Base-by-base conservation (phyloP, 179 eudicot genomes). In the Pouteria campechiana region DNA sequence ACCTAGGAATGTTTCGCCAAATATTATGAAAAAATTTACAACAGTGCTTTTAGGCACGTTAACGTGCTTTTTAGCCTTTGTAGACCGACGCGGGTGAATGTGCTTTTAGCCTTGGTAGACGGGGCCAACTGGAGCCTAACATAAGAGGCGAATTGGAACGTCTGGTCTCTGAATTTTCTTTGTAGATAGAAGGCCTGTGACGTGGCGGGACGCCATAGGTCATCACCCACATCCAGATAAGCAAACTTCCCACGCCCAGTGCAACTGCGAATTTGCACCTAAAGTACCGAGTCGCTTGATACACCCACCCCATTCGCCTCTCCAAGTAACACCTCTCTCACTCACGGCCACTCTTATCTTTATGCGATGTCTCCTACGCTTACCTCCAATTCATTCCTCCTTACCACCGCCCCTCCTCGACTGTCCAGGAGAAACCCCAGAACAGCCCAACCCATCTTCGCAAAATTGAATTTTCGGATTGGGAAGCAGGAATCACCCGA, bases 301-400 rank as follows among this genome's bases (percentile, higher is more conserved):
- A 17, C 18, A 27, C 30, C 37, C 20, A 23, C 41, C 41, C 32
- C 30, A 48, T 1, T 25, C n/a, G n/a, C n/a, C n/a, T n/a, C n/a
- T n/a, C n/a, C n/a, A n/a, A n/a, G n/a, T n/a, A n/a, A n/a, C n/a
- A n/a, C n/a, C n/a, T n/a, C n/a, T n/a, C n/a, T n/a, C n/a, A n/a
- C n/a, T n/a, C n/a, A n/a, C n/a, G n/a, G n/a, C n/a, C n/a, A n/a
- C n/a, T n/a, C n/a, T n/a, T n/a, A n/a, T n/a, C n/a, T n/a, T n/a
- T 23, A 39, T 31, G 35, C 9, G 55, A 80, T 81, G 95, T 87
- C 95, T 54, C 69, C 63, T 27, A 47, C 71, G 48, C 74, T 72
- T 13, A 39, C 72, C 46, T 68, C 87, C 44, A 74, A 76, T 28
- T 74, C 95, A 31, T 82, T 81, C 32, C 77, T 74, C 24, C 47